These are phyloP conservation scores for Acer campestre DNA, from an alignment of 345 rosid species.

Conservation along the genomic window DNA sequence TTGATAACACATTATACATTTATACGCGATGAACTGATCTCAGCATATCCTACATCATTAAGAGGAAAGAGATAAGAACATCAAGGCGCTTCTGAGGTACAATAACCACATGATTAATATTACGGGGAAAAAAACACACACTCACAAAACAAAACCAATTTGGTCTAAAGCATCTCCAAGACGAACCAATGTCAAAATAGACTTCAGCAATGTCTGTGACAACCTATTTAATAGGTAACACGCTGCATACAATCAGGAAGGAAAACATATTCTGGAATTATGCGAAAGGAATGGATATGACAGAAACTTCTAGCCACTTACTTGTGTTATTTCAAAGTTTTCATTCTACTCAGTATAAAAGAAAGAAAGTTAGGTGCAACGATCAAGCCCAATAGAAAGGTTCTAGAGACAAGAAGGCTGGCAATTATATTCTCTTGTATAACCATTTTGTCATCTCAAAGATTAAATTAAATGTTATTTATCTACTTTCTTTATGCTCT, in stretches of 20 bases:
- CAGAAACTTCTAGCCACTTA: background rate
- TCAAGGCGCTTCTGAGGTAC: background rate
- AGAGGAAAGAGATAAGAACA: background rate
- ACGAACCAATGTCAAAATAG: background rate
- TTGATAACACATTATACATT: background rate
- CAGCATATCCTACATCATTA: background rate
- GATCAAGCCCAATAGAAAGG: background rate
- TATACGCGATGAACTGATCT: background rate
- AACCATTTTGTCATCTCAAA: background rate
- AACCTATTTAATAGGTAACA: background rate
- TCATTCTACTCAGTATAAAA: background rate
- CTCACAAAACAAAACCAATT: background rate
- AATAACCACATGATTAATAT: background rate
- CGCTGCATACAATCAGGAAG: background rate
- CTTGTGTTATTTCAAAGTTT: background rate
- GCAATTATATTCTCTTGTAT: background rate
- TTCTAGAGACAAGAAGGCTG: background rate
- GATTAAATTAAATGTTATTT: background rate
- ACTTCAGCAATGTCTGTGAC: background rate
- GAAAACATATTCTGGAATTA: background rate
- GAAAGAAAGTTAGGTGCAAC: background rate
- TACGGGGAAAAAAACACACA: background rate
- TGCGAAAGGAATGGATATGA: background rate
- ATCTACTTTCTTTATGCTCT: background rate
- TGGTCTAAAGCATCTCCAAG: background rate